Evolutionary conservation across 1,284 basidiomycete genomes (phyloP).

Genomic region (Naganishia cerealis): DNA sequence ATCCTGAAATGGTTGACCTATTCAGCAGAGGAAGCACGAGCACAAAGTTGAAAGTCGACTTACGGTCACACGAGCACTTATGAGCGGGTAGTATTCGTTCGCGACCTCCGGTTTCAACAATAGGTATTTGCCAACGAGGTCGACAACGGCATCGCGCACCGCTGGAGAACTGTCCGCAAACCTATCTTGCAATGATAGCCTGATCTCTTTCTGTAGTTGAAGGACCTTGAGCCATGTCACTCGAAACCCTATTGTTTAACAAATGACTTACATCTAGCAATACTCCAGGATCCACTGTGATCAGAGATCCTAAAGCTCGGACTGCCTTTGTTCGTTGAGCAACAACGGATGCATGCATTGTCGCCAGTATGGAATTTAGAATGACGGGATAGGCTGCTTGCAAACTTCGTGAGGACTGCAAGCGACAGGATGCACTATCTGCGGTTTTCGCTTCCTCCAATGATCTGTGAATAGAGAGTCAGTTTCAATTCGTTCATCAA

Average conservation of each 20-base stretch:
- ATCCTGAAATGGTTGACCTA: slow-evolving; percentile 61
- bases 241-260: not conserved
- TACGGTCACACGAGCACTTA: slow-evolving; percentile 83
- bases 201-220: slow-evolving; percentile 64
- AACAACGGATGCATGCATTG: slow-evolving; percentile 76
- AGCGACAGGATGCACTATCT: slow-evolving; percentile 2
- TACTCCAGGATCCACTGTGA: slow-evolving; percentile 80
- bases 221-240: slow-evolving; percentile 6
- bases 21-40: slow-evolving; percentile 3
- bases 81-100: slow-evolving; percentile 77
- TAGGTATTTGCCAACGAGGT: slow-evolving; percentile 92
- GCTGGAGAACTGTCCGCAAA: slow-evolving; percentile 85
- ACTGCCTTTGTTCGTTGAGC: slow-evolving; percentile 88
- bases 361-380: slow-evolving; percentile 69
- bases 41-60: slow-evolving; percentile 41
- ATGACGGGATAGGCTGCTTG: slow-evolving; percentile 76
- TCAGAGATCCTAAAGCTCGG: slow-evolving; percentile 76
- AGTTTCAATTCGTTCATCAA: not conserved
- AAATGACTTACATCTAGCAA: slow-evolving; percentile 64
- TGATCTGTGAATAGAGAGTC: slow-evolving; percentile 3
- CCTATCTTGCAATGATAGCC: slow-evolving; percentile 79
- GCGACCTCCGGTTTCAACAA: slow-evolving; percentile 80
- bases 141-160: slow-evolving; percentile 92
- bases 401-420: slow-evolving; percentile 48
- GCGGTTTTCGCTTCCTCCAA: slow-evolving; percentile 16